Base-by-base conservation (phyloP, 2,329 filamentous ascomycete genomes). In the Aureobasidium sp. region DNA sequence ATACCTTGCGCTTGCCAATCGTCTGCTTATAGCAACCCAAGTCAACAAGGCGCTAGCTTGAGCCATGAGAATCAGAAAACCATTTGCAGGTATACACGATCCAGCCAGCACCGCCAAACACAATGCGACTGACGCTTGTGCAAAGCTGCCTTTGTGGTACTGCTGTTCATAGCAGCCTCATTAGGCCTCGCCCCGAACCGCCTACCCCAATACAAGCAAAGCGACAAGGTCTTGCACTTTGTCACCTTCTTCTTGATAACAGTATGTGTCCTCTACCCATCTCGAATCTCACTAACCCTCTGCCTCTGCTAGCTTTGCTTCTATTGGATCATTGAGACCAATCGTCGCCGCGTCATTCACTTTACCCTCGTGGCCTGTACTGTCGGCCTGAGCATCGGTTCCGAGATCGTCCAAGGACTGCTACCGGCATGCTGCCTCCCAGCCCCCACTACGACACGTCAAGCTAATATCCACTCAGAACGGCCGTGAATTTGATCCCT, bases 281-380 rank as follows among this genome's bases (percentile, higher is more conserved):
- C 31, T 34, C 9, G 45, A 2, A 36, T 31, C 27, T 34, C 1
- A 34, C 42, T 56, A 36, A 49, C 4, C 11, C 20, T 39, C 5
- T 20, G 11, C 39, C 25, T n/a, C 17, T n/a, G 37, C 25, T 62
- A 75, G 73, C 69, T 82, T 47, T 72, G 84, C 68, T 97, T 97
- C 82, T 99, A 99, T 84, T 99, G 94, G 91, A 89, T 97, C 72
- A 78, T 97, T 69, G 94, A 99, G 74, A 95, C 91, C 58, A 88
- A 87, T 65, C 89, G 94, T 65, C 87, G 93, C 57, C 89, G 93
- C 68, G 88, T 86, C 22, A 79, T 96, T 53, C 88, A 99, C 75
- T 78, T 96, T 66, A 96, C 92, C 15, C 78, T 97, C 29, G 73
- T 91, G 25, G 80, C 91, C 64, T 95, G 91, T 77, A 95, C 92